Evolutionary conservation across 2,329 filamentous ascomycete species (phyloP).

Genomic region (Alternaria brassicicola): DNA sequence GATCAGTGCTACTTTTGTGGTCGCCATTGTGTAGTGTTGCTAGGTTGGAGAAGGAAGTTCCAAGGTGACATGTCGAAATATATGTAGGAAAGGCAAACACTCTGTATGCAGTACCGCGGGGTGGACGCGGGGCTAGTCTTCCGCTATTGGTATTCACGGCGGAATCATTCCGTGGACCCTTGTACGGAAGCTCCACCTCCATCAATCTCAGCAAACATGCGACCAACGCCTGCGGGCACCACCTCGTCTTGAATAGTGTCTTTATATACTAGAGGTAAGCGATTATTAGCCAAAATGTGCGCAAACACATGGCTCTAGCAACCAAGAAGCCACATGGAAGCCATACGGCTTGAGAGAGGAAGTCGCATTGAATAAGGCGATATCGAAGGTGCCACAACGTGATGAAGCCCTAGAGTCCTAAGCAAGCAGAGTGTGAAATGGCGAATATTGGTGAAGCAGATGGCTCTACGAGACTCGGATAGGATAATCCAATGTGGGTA

Average conservation of each 20-base stretch:
- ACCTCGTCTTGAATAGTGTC: conserved; percentile 23
- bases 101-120: not conserved
- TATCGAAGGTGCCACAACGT: conserved; percentile 63
- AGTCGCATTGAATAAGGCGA: conserved; percentile 65
- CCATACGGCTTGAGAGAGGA: conserved; percentile 53
- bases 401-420: no score
- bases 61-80: not conserved
- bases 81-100: not conserved
- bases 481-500: not conserved
- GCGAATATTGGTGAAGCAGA: no score
- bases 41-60: not conserved
- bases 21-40: conserved; percentile 33
- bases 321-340: conserved; percentile 59
- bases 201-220: no score
- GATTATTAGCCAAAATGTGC: conserved; percentile 27
- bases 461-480: not conserved
- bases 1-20: conserved; percentile 55
- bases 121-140: conserved; percentile 5
- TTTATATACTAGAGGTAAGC: conserved; percentile 43
- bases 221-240: conserved; percentile 20
- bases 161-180: conserved; percentile 6
- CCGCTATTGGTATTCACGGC: conserved; percentile 1
- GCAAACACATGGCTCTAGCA: conserved; percentile 67
- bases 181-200: no score
- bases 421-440: no score